Conservation (phyloP, 768 basidiomycete genomes). For the Russula foetens region DNA sequence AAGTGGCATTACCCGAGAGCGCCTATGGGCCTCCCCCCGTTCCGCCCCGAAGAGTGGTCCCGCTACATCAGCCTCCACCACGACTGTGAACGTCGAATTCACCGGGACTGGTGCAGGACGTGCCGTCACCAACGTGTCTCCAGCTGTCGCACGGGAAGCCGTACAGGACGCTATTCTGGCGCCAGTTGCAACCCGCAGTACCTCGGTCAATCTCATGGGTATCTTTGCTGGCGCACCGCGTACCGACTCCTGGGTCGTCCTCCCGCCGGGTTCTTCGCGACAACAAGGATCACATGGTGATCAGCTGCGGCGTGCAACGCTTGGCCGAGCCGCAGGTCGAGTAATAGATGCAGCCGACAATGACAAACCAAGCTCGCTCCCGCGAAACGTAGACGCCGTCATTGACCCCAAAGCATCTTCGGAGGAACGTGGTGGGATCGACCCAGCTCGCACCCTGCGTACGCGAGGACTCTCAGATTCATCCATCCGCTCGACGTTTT, state of each 20-base stretch:
- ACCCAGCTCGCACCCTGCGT: conserved; percentile 50
- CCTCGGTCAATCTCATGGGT: conserved; percentile 49
- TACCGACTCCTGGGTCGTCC: conserved; percentile 66
- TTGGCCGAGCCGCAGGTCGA: conserved; percentile 8
- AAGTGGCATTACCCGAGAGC: conserved; percentile 23
- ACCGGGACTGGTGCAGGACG: conserved; percentile 60
- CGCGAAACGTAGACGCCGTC: conserved; percentile 18
- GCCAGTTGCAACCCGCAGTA: conserved; percentile 15
- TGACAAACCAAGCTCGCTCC: neutral
- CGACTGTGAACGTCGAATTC: conserved; percentile 96
- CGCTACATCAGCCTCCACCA: conserved; percentile 78
- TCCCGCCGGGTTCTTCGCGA: conserved; percentile 32
- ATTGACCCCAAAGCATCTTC: conserved; percentile 26
- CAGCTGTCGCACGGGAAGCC: conserved; percentile 7
- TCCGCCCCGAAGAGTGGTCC: conserved; percentile 75
- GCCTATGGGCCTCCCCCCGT: conserved; percentile 30
- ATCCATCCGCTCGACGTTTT: conserved; percentile 82
- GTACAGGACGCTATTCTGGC: conserved; percentile 27
- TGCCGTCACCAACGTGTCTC: conserved; percentile 39
- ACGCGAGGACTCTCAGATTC: conserved; percentile 86
- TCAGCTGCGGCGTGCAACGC: conserved; percentile 11
- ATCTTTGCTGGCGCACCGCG: conserved; percentile 90
- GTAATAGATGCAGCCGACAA: neutral
- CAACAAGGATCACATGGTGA: neutral
- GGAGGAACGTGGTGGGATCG: conserved; percentile 38